These are phyloP conservation scores for Mallotus repandus DNA, from an alignment of 441 rosid species.

Conservation along the genomic window DNA sequence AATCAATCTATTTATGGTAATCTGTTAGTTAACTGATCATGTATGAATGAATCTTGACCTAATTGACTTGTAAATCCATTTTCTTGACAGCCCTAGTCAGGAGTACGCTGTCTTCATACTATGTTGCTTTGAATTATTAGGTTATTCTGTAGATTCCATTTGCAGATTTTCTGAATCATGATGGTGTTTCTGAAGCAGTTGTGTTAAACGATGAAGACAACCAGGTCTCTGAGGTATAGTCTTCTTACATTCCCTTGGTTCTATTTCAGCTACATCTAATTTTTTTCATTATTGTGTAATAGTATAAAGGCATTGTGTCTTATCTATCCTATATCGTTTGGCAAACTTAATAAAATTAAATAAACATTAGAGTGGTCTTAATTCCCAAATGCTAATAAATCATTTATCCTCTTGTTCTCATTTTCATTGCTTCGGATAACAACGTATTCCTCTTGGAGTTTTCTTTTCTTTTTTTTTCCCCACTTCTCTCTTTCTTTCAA, in stretches of 20 bases:
- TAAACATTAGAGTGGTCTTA: background rate
- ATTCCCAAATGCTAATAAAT: background rate
- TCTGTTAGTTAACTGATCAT: background rate
- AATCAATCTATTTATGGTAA: background rate
- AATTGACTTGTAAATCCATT: background rate
- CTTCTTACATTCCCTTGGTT: slow-evolving; percentile 15
- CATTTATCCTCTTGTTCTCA: background rate
- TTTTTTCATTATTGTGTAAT: background rate
- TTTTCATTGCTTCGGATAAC: background rate
- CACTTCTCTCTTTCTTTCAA: background rate
- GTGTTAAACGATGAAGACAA: slow-evolving; percentile 63
- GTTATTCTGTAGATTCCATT: slow-evolving; percentile 70
- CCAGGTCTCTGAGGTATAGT: slow-evolving; percentile 64
- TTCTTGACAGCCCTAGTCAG: background rate
- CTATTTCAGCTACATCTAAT: slow-evolving; percentile 15
- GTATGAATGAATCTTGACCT: background rate
- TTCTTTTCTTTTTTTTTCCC: background rate
- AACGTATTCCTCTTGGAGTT: slow-evolving; percentile 2
- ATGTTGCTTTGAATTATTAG: slow-evolving; percentile 24
- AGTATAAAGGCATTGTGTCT: background rate
- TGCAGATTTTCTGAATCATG: slow-evolving; percentile 90
- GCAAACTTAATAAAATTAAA: background rate
- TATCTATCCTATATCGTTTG: background rate
- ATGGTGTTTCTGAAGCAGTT: slow-evolving; percentile 65
- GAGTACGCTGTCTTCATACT: slow-evolving; percentile 7